These are phyloP conservation scores for Tuber melanosporum DNA, from an alignment of 495 filamentous ascomycete genomes.

Conservation along the genomic window DNA sequence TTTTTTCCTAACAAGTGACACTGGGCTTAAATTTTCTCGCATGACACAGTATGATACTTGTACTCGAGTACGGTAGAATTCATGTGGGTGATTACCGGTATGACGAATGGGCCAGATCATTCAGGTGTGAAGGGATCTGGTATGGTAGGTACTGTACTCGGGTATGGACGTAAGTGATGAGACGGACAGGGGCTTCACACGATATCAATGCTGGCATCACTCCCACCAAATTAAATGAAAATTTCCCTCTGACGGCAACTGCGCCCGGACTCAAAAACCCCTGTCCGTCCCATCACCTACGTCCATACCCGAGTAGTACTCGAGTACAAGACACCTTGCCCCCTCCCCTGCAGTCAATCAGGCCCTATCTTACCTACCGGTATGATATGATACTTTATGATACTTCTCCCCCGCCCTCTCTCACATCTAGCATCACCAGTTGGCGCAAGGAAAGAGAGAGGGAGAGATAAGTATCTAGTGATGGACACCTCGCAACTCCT, in stretches of 20 bases:
- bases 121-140: neutral
- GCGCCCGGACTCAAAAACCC: no score
- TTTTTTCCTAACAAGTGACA: neutral
- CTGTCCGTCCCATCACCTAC: no score
- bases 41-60: no score
- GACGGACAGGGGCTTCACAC: no score
- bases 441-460: neutral
- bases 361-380: neutral
- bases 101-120: neutral
- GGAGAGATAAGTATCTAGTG: neutral
- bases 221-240: no score
- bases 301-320: no score
- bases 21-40: neutral
- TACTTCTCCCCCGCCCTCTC: neutral
- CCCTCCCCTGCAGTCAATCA: neutral
- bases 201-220: no score
- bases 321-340: neutral
- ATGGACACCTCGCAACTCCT: slow-evolving; percentile 29
- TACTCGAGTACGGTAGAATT: neutral
- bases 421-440: neutral
- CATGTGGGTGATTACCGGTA: neutral
- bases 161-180: no score
- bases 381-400: no score
- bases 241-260: no score
- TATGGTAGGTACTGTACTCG: neutral